Conservation (phyloP, 2,329 filamentous ascomycete genomes). For the Aspergillus piperis region DNA sequence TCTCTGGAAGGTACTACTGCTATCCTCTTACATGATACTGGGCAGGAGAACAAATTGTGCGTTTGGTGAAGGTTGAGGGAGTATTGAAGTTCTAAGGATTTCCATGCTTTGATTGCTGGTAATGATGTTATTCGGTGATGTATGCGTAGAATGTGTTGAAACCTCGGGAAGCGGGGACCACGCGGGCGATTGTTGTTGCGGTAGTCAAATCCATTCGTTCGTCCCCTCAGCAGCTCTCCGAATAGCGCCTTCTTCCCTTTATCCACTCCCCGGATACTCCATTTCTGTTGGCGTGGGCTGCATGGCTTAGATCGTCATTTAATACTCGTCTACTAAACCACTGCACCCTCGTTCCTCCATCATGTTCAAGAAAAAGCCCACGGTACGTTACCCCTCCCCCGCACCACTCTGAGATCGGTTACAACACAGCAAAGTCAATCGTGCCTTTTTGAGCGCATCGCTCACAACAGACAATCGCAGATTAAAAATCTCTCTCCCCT, state of each 20-base stretch:
- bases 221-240: conserved; percentile 4
- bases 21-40: not conserved
- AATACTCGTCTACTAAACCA: not conserved
- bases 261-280: not conserved
- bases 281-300: not conserved
- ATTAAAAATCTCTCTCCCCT: conserved; percentile 68
- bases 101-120: too few relatives aligned
- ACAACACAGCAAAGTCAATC: conserved; percentile 12
- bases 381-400: conserved; percentile 42
- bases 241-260: not conserved
- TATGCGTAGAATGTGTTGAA: not conserved
- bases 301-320: not conserved
- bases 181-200: conserved; percentile 27
- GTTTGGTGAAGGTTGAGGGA: too few relatives aligned
- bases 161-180: conserved; percentile 12
- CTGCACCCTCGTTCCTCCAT: conserved; percentile 5
- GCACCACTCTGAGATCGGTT: conserved; percentile 22
- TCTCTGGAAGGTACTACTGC: not conserved
- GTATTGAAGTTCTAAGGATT: too few relatives aligned
- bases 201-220: conserved; percentile 14
- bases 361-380: conserved; percentile 68
- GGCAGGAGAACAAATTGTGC: too few relatives aligned
- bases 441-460: not conserved
- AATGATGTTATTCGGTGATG: too few relatives aligned
- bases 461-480: conserved; percentile 32